Evolutionary conservation across 805 yeast species (phyloP), one percentile per base, ranked within the genome.

Genomic region (Barnettozyma pratensis): DNA sequence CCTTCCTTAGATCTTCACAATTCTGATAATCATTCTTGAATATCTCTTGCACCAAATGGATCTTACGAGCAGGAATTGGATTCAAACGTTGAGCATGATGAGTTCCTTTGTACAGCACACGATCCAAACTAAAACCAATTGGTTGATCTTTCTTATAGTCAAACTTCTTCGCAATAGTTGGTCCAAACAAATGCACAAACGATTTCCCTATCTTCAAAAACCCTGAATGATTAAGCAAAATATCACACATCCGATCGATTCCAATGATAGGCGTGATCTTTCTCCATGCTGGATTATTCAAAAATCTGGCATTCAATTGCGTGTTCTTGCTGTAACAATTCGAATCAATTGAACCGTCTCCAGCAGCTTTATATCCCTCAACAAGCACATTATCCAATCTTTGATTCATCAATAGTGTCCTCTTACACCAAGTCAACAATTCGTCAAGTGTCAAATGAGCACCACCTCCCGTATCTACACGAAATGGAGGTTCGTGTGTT

Each of bases 241-340:
- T 28, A 32, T 49, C 43, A 19, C 42, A 14, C 46, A 62, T 43
- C 7, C 28, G 26, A 3, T 31, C 7, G 19, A 31, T 39, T 1
- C 63, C 64, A 10, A 61, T 7, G 0, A 39, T 3, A 1, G 26
- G 9, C 28, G 50, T 51, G 4, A 60, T 40, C 3, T 58, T 52
- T 31, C 69, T 69, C 80, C 87, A 81, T 3, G 59, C 52, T 4
- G 65, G 54, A 4, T 68, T 58, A 49, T 79, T 80, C 19, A 84
- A 52, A 2, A 61, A 46, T 14, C 69, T 64, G 3, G 70, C 69
- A 27, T 64, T 63, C n/a, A 72, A 63, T 51, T 73, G 77, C 7
- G 65, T 58, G 6, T 66, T 61, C 2, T 56, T 53, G 35, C 73
- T 64, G 41, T 67, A 67, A 40, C 68, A 53, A 4, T 45, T 49